phyloP scores from a whole-genome alignment of 805 yeast species.

The Isabelozyma pseudorhagii region DNA sequence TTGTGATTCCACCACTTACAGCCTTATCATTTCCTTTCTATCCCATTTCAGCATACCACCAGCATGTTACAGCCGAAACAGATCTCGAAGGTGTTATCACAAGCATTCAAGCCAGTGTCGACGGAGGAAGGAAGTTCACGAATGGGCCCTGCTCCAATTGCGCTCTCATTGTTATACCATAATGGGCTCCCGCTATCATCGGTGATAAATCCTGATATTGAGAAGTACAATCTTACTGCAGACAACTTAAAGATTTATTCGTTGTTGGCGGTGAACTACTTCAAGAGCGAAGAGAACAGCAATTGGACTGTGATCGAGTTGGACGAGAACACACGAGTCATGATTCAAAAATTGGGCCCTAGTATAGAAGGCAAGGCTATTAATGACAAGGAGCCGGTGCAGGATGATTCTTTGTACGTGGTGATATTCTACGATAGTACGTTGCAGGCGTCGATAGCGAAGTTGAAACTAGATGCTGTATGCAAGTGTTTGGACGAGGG shows the following conservation, averaged over 20 bases:
- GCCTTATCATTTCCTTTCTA: too few relatives aligned
- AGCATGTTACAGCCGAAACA: constrained; percentile 39
- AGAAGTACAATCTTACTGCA: constrained; percentile 10
- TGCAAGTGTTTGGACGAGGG: constrained; percentile 28
- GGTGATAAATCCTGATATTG: constrained; percentile 19
- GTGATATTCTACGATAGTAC: constrained; percentile 27
- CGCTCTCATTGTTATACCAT: constrained; percentile 31
- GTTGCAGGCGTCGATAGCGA: constrained; percentile 32
- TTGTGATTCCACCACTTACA: too few relatives aligned
- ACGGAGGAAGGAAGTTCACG: not conserved
- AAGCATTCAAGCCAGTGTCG: constrained; percentile 22
- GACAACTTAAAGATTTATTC: constrained; percentile 34
- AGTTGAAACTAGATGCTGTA: constrained; percentile 31
- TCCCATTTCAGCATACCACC: not conserved
- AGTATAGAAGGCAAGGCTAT: constrained; percentile 1
- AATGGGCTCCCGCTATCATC: constrained; percentile 41
- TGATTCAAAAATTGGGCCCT: constrained; percentile 15
- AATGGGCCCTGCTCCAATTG: constrained; percentile 16
- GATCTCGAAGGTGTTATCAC: constrained; percentile 32
- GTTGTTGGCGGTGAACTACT: constrained; percentile 30
- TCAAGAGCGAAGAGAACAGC: constrained; percentile 10
- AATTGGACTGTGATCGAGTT: constrained; percentile 28
- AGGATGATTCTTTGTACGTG: constrained; percentile 18
- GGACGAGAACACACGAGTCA: constrained; percentile 24
- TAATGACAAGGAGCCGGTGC: constrained; percentile 4